Evolutionary conservation across 805 yeast genomes (phyloP), one percentile per base, ranked within the genome.

Genomic region (Nakazawaea siamensis): DNA sequence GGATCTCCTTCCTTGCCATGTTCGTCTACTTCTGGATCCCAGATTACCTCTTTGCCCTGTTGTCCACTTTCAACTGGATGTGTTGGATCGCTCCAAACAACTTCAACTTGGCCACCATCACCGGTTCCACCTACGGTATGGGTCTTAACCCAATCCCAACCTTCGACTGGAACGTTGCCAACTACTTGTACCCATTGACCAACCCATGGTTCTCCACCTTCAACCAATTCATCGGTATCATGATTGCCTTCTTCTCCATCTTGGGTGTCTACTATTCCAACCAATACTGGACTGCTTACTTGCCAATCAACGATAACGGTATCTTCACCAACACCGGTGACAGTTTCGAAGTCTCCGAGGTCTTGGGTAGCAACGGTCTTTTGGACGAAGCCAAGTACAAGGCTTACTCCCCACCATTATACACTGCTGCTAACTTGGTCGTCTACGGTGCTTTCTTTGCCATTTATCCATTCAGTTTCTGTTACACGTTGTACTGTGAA

Each of bases 321-420:
- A 47, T 76, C 23, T 75, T 60, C 52, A 67, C 71, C 39, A 75
- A 74, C 45, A 61, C 57, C 24, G 83, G 77, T 18, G 49, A 58
- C 18, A 40, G 57, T 0, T 77, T 61, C 49, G 55, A 66, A 15
- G 71, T 76, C 27, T 59, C 62, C 13, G 50, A 63, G 35, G 62
- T 77, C 13, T 48, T 77, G 28, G n/a, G n/a, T n/a, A 53, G 66
- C 33, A 55, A 50, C 3, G 66, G 64, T 39, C 44, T 50, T 13
- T 62, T 77, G 30, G 79, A 75, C 46, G 41, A 52, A 16, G 50
- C 44, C 2, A 68, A 66, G 44, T 76, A 76, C 48, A 57, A 60
- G 37, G 40, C 51, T n/a, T 69, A 74, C 42, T 80, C 83, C 1
- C 79, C 82, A 7, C 85, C 86, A 7, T 78, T 68, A 52, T 76